phyloP scores from a whole-genome alignment of 1,139 yeast genomes.

The Kurtzmaniella quercitrusa region DNA sequence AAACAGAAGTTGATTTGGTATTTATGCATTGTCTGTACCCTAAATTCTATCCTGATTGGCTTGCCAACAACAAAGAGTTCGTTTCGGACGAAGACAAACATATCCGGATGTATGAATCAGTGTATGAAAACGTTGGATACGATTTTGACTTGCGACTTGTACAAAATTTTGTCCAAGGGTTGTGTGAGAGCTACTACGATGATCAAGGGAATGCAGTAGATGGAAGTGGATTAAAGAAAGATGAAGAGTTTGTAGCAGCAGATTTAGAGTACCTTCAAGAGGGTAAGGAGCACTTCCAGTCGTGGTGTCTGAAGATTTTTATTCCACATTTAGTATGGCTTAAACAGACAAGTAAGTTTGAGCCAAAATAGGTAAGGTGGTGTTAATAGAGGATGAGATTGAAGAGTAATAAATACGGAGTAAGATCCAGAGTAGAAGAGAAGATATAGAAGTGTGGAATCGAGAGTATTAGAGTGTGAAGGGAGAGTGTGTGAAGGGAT shows the following conservation, averaged over 20 bases:
- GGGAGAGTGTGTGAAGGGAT: no score
- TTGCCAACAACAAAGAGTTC: constrained; percentile 44
- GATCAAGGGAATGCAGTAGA: constrained; percentile 26
- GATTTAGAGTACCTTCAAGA: constrained; percentile 24
- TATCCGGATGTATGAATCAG: constrained; percentile 43
- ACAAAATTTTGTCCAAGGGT: constrained; percentile 34
- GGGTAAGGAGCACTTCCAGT: constrained; percentile 20
- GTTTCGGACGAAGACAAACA: constrained; percentile 33
- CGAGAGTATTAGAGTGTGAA: no score
- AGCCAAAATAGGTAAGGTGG: neutral
- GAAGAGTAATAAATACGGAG: no score
- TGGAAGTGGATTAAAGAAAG: constrained; percentile 15
- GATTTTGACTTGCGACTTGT: constrained; percentile 48
- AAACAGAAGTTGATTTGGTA: constrained; percentile 20
- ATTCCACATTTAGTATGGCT: constrained; percentile 39
- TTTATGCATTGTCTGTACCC: constrained; percentile 67
- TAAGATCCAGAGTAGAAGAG: no score
- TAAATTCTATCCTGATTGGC: constrained; percentile 50
- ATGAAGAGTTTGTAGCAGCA: constrained; percentile 31
- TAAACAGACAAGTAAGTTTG: constrained; percentile 22
- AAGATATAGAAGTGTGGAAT: no score
- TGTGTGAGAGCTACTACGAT: constrained; percentile 35
- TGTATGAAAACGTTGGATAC: constrained; percentile 41
- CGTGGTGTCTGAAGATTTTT: constrained; percentile 32
- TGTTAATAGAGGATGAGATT: neutral